Evolutionary conservation across 2,329 filamentous ascomycete genomes (phyloP).

Genomic region (Rugonectria rugulosa): DNA sequence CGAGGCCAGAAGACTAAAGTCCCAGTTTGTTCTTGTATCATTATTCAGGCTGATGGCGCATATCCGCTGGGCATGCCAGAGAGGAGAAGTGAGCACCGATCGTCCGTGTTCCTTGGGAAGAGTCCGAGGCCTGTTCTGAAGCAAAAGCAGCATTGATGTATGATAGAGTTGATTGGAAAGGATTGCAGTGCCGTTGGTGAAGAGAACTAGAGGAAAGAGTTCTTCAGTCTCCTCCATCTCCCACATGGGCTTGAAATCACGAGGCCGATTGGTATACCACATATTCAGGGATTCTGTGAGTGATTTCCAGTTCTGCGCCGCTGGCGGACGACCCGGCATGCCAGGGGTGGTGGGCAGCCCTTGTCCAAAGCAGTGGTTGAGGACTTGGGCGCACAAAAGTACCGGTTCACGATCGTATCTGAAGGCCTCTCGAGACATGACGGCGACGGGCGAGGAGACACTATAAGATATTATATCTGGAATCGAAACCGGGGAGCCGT

Average conservation of each 20-base stretch:
- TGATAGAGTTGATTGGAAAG: slow-evolving; percentile 65
- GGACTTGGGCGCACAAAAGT: slow-evolving; percentile 44
- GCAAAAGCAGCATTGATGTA: slow-evolving; percentile 60
- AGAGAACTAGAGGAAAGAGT: slow-evolving; percentile 47
- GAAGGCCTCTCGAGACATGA: slow-evolving; percentile 29
- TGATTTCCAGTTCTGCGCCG: slow-evolving; percentile 40
- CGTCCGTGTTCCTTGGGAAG: slow-evolving; percentile 41
- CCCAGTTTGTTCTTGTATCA: slow-evolving; percentile 54
- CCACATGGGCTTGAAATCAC: slow-evolving; percentile 44
- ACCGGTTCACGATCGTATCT: slow-evolving; percentile 39
- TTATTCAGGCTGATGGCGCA: slow-evolving; percentile 59
- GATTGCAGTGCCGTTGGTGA: slow-evolving; percentile 49
- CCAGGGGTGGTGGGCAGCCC: slow-evolving; percentile 17
- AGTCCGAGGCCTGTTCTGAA: slow-evolving; percentile 59
- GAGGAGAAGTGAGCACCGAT: slow-evolving; percentile 47
- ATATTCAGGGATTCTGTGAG: slow-evolving; percentile 42
- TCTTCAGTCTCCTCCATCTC: slow-evolving; percentile 42
- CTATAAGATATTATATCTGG: slow-evolving; percentile 32
- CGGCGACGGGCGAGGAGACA: slow-evolving; percentile 27
- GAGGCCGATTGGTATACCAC: slow-evolving; percentile 44
- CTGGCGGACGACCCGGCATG: slow-evolving; percentile 20
- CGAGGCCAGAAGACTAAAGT: slow-evolving; percentile 55
- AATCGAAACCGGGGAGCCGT: slow-evolving; percentile 35
- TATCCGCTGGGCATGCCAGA: slow-evolving; percentile 58
- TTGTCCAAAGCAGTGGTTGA: slow-evolving; percentile 42